Evolutionary conservation across 1,139 yeast species (phyloP).

Genomic region (Pichia sp.): DNA sequence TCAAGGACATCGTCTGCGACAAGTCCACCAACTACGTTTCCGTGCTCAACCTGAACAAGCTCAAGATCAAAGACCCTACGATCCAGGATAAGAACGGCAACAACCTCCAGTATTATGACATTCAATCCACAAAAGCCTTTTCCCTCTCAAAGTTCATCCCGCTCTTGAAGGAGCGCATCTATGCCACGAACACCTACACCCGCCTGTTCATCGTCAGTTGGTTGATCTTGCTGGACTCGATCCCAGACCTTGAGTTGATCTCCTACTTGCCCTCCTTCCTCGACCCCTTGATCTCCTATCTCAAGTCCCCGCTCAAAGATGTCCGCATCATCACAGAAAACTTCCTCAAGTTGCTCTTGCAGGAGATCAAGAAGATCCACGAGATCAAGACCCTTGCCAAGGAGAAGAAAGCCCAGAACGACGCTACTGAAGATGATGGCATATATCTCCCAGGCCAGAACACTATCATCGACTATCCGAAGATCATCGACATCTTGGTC

Average conservation of each 20-base stretch:
- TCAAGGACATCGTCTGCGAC: constrained; percentile 94
- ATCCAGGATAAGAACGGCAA: constrained; percentile 52
- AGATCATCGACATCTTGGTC: constrained; percentile 73
- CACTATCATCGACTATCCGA: constrained; percentile 74
- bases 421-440: constrained; percentile 33
- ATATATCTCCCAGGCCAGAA: constrained; percentile 82
- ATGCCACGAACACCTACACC: constrained; percentile 89
- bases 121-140: constrained; percentile 71
- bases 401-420: constrained; percentile 13
- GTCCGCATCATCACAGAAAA: constrained; percentile 84
- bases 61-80: constrained; percentile 45
- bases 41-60: constrained; percentile 42
- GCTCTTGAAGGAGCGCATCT: constrained; percentile 80
- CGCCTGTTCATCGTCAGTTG: constrained; percentile 88
- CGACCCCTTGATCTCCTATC: constrained; percentile 76
- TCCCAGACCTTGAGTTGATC: constrained; percentile 85
- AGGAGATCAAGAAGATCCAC: constrained; percentile 73
- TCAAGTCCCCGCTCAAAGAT: constrained; percentile 82
- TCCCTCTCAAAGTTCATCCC: constrained; percentile 88
- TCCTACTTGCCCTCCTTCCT: constrained; percentile 85
- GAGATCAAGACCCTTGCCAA: constrained; percentile 56
- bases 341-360: constrained; percentile 67
- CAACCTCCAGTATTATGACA: constrained; percentile 58
- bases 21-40: constrained; percentile 89
- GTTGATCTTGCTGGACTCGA: constrained; percentile 85